Evolutionary conservation across 306 rosid genomes (phyloP).

Genomic region (Quercus aquifolioides): DNA sequence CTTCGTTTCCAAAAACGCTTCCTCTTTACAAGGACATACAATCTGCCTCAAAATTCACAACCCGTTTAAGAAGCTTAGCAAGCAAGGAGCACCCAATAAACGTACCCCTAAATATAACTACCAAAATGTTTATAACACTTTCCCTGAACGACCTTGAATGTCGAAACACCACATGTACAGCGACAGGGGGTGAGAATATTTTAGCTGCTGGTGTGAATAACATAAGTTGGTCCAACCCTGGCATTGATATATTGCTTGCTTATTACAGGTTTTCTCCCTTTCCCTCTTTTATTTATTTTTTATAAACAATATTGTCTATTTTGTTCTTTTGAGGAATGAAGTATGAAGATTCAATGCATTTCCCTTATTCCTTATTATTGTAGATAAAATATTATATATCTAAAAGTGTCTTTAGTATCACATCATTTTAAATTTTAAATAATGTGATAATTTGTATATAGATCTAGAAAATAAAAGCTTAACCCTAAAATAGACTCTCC

Average conservation of each 20-base stretch:
- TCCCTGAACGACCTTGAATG: constrained; percentile 33
- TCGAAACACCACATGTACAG: constrained; percentile 24
- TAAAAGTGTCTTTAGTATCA: too few species aligned
- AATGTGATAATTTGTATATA: too few species aligned
- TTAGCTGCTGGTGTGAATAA: constrained; percentile 41
- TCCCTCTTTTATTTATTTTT: background rate
- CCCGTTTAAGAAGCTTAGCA: constrained; percentile 30
- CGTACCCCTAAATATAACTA: constrained; percentile 33
- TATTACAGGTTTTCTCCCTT: constrained; percentile 33
- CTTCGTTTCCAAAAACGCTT: constrained; percentile 13
- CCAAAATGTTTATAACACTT: constrained; percentile 21
- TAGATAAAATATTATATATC: too few species aligned
- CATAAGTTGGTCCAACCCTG: constrained; percentile 39
- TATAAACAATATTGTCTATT: background rate
- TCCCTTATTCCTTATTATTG: too few species aligned
- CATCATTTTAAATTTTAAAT: too few species aligned
- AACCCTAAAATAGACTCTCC: too few species aligned
- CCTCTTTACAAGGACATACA: constrained; percentile 25
- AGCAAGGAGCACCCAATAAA: constrained; percentile 17
- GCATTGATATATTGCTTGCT: constrained; percentile 34
- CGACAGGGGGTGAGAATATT: constrained; percentile 24
- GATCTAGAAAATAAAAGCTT: too few species aligned
- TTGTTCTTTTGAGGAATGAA: background rate
- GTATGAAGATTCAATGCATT: too few species aligned
- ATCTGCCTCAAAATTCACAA: constrained; percentile 21